Evolutionary conservation across 805 yeast genomes (phyloP), one percentile per base, ranked within the genome.

Genomic region (Candida anglica): DNA sequence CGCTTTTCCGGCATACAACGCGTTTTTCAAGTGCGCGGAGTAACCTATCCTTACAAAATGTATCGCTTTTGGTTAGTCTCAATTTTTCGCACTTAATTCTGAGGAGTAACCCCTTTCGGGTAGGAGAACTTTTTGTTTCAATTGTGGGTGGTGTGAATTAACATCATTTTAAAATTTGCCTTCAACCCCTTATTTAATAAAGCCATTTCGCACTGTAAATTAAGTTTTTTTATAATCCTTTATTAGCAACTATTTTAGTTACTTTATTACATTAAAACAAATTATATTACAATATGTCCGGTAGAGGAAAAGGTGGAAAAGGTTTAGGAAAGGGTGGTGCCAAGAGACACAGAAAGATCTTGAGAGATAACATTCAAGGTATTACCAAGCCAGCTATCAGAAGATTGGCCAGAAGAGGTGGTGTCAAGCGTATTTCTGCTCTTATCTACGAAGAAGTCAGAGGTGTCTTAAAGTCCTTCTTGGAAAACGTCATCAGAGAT

Each of bases 291-390:
- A 76, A 48, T 63, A 88, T 88, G 96, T 87, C 96, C 67, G 96
- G 98, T 70, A 89, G 97, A 81, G 98, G 98, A 64, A 91, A 93
- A 87, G 98, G 98, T 66, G 98, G 98, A 66, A 93, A 93, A 86
- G 98, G 98, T 75, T 80, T 93, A 60, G 98, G 98, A 64, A 93
- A 93, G 77, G 98, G 97, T 75, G 98, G 98, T 77, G 98, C 98
- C 60, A 91, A 91, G 83, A 88, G 98, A 75, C 98, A 91, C 88
- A 87, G 98, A 82, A 89, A 89, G 86, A 86, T 91, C 72, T 79
- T 89, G 52, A 89, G 98, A 80, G 98, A 93, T 72, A 93, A 91
- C 91, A 91, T 93, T 56, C 97, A 89, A 75, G 98, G 98, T 79
- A 91, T 91, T 67, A 91, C 98, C 46, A 91, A 91, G 81, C 98